These are phyloP conservation scores for Eimeria necatrix DNA, from an alignment of 169 alveolate genomes.

Conservation along the genomic window DNA sequence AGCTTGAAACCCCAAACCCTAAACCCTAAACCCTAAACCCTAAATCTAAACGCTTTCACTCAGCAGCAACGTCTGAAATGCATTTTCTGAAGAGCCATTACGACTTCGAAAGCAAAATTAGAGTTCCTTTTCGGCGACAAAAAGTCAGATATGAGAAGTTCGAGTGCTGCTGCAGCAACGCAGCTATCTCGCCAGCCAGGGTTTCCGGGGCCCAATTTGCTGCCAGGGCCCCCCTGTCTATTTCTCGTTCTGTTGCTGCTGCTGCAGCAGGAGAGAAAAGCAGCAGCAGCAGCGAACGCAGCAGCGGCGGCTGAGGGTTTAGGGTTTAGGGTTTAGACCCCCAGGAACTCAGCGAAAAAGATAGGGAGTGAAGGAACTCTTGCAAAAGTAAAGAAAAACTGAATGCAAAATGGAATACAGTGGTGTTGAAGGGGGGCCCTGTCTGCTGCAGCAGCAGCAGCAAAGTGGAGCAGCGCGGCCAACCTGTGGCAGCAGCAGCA, in stretches of 20 bases:
- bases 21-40: not conserved
- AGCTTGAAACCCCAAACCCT: not conserved
- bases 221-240: no score
- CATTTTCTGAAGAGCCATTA: not conserved
- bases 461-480: constrained; percentile 43
- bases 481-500: constrained; percentile 50
- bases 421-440: not conserved
- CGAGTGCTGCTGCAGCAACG: not conserved
- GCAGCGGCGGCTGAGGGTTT: not conserved
- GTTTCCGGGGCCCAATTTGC: no score
- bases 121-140: not conserved
- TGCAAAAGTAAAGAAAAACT: not conserved
- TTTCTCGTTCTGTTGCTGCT: no score
- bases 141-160: no score
- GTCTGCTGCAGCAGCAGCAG: constrained; percentile 15
- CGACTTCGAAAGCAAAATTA: not conserved
- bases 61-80: no score
- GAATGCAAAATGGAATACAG: not conserved
- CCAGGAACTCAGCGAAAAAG: no score
- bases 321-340: not conserved
- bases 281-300: not conserved
- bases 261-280: not conserved
- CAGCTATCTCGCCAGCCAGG: no score
- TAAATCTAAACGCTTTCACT: not conserved
- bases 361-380: no score